These are phyloP conservation scores for Dioscorea dumetorum DNA, from an alignment of 106 monocot species.

Conservation along the genomic window DNA sequence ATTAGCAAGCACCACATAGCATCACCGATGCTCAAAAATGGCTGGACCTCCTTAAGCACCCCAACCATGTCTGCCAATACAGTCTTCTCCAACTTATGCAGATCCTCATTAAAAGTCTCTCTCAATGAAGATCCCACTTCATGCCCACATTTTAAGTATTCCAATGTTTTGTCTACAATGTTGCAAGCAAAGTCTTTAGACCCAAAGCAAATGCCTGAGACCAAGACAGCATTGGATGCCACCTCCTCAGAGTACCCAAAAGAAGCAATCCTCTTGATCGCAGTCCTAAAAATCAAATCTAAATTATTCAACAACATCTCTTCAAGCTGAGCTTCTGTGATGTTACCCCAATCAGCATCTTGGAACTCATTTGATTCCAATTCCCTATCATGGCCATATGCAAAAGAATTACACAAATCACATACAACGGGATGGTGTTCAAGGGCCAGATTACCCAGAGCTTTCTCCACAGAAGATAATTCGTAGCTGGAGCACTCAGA, in stretches of 20 bases:
- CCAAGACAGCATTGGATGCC: conserved; percentile 52
- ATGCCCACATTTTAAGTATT: conserved; percentile 39
- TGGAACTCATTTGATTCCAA: conserved; percentile 35
- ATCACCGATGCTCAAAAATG: conserved; percentile 68
- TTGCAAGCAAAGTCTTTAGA: conserved; percentile 51
- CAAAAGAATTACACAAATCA: conserved; percentile 29
- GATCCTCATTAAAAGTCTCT: conserved; percentile 45
- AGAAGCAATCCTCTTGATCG: conserved; percentile 44
- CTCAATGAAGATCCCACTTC: conserved; percentile 29
- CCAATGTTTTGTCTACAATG: conserved; percentile 68
- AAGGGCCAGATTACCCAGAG: conserved; percentile 13
- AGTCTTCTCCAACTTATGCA: conserved; percentile 51
- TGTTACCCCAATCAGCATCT: conserved; percentile 59
- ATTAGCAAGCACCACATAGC: conserved; percentile 90
- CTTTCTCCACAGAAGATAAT: conserved; percentile 29
- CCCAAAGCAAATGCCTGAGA: conserved; percentile 39
- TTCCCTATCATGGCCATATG: conserved; percentile 13
- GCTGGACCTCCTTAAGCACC: conserved; percentile 53
- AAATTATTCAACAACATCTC: conserved; percentile 56
- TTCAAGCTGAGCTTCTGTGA: conserved; percentile 62
- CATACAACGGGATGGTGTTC: conserved; percentile 37
- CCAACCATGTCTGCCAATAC: conserved; percentile 69
- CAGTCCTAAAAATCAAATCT: conserved; percentile 46
- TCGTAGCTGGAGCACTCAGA: conserved; percentile 32
- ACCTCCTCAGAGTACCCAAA: conserved; percentile 64